A percentile compares a stretch with the other conserved stretches of the same genome.
phyloP scores from a whole-genome alignment of 148 eudicot species.

The Pouteria glomerata region DNA sequence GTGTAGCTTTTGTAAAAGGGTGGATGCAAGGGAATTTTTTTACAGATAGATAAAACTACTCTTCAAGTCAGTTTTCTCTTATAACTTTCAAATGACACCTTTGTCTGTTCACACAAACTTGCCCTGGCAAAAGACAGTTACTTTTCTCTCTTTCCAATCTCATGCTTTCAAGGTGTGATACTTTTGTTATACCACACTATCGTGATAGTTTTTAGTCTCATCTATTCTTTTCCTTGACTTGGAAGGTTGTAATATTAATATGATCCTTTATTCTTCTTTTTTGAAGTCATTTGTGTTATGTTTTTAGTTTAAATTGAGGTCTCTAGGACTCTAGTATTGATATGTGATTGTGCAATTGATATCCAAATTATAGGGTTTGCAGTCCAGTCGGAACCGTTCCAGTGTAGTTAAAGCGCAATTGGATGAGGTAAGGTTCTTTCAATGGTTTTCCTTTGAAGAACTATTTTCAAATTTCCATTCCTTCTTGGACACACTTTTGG shows the following conservation, averaged over 20 bases:
- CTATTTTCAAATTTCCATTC: slow-evolving; percentile 11
- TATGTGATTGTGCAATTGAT: neutral
- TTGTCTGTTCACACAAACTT: neutral
- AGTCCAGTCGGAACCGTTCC: slow-evolving; percentile 35
- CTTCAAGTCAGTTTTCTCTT: neutral
- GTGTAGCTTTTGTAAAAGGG: neutral
- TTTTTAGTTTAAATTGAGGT: slow-evolving; percentile 1
- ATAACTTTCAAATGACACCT: neutral
- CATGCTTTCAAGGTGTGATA: neutral
- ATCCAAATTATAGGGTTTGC: slow-evolving; percentile 18
- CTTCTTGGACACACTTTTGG: slow-evolving; percentile 21
- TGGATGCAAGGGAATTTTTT: no score
- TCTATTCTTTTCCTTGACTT: neutral
- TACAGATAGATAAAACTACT: neutral
- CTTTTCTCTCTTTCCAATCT: neutral
- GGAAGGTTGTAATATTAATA: neutral
- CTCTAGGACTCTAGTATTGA: neutral
- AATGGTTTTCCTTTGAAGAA: slow-evolving; percentile 14
- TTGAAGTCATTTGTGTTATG: neutral
- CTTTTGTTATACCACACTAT: neutral
- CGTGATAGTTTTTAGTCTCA: neutral
- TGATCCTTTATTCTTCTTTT: neutral
- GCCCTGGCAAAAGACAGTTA: neutral
- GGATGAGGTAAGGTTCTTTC: slow-evolving; percentile 50
- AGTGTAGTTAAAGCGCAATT: slow-evolving; percentile 47